Evolutionary conservation across 345 rosid species (phyloP).

Genomic region (Murraya koenigii): DNA sequence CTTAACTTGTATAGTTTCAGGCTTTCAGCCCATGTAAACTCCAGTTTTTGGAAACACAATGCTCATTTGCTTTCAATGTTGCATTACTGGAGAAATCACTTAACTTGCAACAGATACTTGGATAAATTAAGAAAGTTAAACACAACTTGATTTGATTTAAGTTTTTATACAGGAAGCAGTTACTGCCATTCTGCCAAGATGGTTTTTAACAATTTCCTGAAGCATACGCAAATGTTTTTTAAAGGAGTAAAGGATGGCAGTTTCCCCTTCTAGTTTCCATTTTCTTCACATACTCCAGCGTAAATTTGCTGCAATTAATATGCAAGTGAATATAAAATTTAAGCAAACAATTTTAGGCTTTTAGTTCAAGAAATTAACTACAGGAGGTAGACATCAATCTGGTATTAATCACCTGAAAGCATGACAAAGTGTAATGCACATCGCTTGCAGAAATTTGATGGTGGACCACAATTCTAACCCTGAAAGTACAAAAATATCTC

Average conservation of each 20-base stretch:
- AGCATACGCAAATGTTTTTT: neutral
- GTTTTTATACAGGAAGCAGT: neutral
- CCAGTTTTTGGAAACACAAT: neutral
- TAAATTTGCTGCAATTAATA: conserved; percentile 41
- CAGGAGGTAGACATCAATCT: neutral
- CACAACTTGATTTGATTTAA: neutral
- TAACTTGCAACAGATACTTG: neutral
- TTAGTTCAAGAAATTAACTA: neutral
- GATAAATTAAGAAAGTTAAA: neutral
- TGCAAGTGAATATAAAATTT: conserved; percentile 1
- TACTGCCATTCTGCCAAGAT: neutral
- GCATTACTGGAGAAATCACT: neutral
- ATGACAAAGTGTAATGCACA: conserved; percentile 60
- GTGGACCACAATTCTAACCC: conserved; percentile 78
- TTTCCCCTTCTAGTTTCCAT: conserved; percentile 20
- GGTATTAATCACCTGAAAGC: conserved; percentile 51
- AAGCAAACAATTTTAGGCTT: neutral
- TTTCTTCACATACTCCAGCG: conserved; percentile 29
- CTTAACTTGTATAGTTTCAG: neutral
- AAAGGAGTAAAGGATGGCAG: neutral
- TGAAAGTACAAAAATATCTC: conserved; percentile 23
- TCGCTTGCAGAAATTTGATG: conserved; percentile 79
- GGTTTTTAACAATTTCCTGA: neutral
- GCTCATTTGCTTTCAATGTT: neutral
- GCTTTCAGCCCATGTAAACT: neutral